These are phyloP conservation scores for Lachancea sp. DNA, from an alignment of 805 yeast species.

Conservation along the genomic window DNA sequence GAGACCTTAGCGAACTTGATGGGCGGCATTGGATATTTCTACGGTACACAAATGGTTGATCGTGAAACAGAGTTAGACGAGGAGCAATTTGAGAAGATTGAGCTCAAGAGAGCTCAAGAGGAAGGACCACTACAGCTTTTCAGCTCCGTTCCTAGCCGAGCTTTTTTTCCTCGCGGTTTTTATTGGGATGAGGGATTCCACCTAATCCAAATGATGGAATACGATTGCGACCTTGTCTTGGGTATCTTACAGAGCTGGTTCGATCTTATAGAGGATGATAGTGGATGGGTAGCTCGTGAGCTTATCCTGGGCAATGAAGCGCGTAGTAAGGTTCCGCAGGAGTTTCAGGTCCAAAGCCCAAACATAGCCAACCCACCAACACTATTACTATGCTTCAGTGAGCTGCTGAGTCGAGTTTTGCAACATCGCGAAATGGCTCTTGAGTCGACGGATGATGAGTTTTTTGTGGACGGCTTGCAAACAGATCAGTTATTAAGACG, in stretches of 20 bases:
- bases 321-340: conserved; percentile 76
- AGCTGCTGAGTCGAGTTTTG: conserved; percentile 44
- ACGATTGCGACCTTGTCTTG: conserved; percentile 74
- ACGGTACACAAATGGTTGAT: conserved; percentile 81
- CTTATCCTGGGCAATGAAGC: conserved; percentile 90
- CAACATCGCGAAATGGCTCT: conserved; percentile 11
- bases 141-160: conserved; percentile 83
- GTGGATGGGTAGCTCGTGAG: conserved; percentile 97
- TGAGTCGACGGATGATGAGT: conserved; percentile 4
- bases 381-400: conserved; percentile 63
- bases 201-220: conserved; percentile 70
- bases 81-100: conserved; percentile 53
- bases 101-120: conserved; percentile 42
- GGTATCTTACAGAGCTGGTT: conserved; percentile 88
- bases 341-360: conserved; percentile 81
- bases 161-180: conserved; percentile 93
- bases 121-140: conserved; percentile 79
- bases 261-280: conserved; percentile 62
- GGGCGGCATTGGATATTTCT: conserved; percentile 86
- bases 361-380: conserved; percentile 95
- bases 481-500: conserved; percentile 50
- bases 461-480: conserved; percentile 20
- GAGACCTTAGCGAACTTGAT: conserved; percentile 74
- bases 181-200: conserved; percentile 99
- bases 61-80: conserved; percentile 61